A percentile compares a stretch with the other conserved stretches of the same genome.
Conservation (phyloP, 2,329 filamentous ascomycete genomes). For the Achaetomium macrosporum region DNA sequence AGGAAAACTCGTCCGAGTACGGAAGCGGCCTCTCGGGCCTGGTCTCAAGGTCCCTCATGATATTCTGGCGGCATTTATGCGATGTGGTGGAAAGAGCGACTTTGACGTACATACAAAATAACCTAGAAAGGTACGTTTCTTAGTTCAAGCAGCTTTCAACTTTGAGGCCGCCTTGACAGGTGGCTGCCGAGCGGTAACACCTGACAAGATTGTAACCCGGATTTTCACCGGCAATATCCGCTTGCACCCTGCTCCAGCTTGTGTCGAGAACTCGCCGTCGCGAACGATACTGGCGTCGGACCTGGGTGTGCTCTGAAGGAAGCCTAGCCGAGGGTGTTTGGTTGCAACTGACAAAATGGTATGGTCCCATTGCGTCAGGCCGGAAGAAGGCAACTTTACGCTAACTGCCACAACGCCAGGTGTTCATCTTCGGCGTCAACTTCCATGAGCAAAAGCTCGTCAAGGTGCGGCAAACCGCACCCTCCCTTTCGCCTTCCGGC, state of each 20-base stretch:
- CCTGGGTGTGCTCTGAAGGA: conserved; percentile 14
- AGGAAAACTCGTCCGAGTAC: conserved; percentile 61
- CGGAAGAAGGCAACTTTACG: neutral
- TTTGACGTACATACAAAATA: too few relatives aligned
- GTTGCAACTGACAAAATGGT: conserved; percentile 26
- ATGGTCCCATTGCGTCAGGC: neutral
- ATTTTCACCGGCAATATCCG: conserved; percentile 17
- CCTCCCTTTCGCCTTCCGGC: conserved; percentile 1
- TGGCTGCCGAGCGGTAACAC: neutral
- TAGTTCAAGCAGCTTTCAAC: too few relatives aligned
- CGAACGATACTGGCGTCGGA: conserved; percentile 2
- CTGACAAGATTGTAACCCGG: neutral
- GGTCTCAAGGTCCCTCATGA: conserved; percentile 33
- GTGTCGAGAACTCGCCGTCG: conserved; percentile 10
- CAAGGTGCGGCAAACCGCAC: conserved; percentile 51
- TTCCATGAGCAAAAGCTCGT: conserved; percentile 80
- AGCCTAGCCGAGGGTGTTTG: conserved; percentile 15
- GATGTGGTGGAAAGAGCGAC: neutral
- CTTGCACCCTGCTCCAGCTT: neutral
- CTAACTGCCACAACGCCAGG: conserved; percentile 14
- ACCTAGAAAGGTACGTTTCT: too few relatives aligned
- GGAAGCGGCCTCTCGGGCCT: conserved; percentile 56
- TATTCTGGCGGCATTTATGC: conserved; percentile 7
- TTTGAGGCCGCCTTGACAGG: neutral
- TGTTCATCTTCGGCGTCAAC: conserved; percentile 68